Percentiles rank a stretch among this genome's conserved stretches.
phyloP scores from a whole-genome alignment of 192 early-diverging fungal genomes.

The Entomortierella lignicola region DNA sequence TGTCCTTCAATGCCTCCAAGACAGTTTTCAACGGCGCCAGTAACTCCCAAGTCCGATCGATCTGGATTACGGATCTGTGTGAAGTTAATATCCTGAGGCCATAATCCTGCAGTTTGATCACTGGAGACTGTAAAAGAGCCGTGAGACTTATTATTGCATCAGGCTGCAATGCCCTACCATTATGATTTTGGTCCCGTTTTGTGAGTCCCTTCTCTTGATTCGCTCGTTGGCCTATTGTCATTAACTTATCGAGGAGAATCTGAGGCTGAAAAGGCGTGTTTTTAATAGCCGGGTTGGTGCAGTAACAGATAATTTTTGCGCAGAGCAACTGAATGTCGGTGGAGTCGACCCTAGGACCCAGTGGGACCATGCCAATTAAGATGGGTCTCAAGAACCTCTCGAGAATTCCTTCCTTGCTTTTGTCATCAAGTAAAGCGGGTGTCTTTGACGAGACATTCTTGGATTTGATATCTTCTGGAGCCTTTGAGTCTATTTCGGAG shows the following conservation, averaged over 20 bases:
- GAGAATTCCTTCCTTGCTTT: constrained; percentile 10
- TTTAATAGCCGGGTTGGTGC: not conserved
- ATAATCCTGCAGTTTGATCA: constrained; percentile 42
- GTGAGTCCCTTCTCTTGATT: not conserved
- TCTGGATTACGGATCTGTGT: constrained; percentile 9
- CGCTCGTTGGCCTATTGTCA: not conserved
- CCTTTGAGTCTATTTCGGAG: not conserved
- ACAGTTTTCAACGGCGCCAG: constrained; percentile 3
- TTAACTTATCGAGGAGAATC: constrained; percentile 6
- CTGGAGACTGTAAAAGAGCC: constrained; percentile 20
- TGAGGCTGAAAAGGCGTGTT: constrained; percentile 18
- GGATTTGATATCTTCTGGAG: not conserved
- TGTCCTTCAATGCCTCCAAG: constrained; percentile 8
- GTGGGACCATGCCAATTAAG: constrained; percentile 22
- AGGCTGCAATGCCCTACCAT: not conserved
- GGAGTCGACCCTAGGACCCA: constrained; percentile 19
- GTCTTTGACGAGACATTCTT: not conserved
- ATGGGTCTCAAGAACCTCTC: constrained; percentile 19
- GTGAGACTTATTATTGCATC: not conserved
- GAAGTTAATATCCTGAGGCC: constrained; percentile 29
- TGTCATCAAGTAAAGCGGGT: not conserved
- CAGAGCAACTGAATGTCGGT: constrained; percentile 33
- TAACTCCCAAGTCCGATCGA: constrained; percentile 8
- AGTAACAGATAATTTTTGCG: constrained; percentile 42
- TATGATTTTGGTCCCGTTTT: not conserved